Base-by-base conservation (phyloP, 176 grass and related monocot genomes). In the Puccinellia tenuiflora region DNA sequence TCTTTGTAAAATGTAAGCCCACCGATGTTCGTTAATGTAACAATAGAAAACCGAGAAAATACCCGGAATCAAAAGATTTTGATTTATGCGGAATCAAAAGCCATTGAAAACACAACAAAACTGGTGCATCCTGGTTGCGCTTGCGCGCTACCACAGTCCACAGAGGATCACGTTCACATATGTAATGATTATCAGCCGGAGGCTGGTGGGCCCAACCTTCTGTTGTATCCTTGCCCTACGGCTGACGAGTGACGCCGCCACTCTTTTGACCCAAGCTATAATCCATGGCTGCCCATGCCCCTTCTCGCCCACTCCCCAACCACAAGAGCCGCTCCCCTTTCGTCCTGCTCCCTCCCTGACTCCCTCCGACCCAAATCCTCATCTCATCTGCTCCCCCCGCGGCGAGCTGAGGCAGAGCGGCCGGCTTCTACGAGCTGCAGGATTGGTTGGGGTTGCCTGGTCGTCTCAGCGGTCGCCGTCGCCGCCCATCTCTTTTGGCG, bases 381-480 rank as follows among this genome's bases (percentile, higher is more conserved):
- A 38, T 70, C 29, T 14, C 34, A 2, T 22, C 24, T 18, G 15
- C 42, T 26, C 37, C 22, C 21, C 37, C 71, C 59, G 53, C 38
- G 20, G 76, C 45, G 45, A 47, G 45, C 45, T 47, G 45, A 47
- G 45, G 45, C 14, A 47, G 45, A 47, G 45, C 45, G 3, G 2
- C 12, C 15, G 16, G 45, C 45, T 16, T 47, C 0, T 26, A 11
- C 40, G 54, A 62, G 71, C 14, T 37, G 68, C 40, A 33, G 79
- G 37, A 77, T 87, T 68, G 56, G 17, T 64, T 62, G 71, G 21
- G 71, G 21, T 82, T 73, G 38, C 59, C 17, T 9, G 46, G 85
- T 52, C 79, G 47, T 82, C 79, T 82, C 26, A 78, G 64, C 79
- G 73, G 79, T 90, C 88, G 3, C 62, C 68, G 68, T 86, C 88